Percentiles rank a stretch among this genome's conserved stretches.
These are phyloP conservation scores for Irpex sp. DNA, from an alignment of 1,284 basidiomycete genomes.

Conservation along the genomic window DNA sequence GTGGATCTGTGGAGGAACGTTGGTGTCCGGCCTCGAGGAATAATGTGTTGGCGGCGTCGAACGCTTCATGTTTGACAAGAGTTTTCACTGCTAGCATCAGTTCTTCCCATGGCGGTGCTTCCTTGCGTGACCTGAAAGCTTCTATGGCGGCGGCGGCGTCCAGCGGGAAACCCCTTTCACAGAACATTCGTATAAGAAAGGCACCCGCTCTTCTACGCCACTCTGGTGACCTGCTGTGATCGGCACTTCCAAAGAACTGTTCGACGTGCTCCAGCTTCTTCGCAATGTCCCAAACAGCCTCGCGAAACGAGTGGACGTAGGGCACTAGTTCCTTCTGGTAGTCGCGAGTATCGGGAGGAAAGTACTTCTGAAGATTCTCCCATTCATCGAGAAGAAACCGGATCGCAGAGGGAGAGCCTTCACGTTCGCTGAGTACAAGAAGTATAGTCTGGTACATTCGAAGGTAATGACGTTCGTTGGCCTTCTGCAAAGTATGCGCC, in stretches of 20 bases:
- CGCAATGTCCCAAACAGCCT: constrained; percentile 30
- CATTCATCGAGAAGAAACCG: constrained; percentile 43
- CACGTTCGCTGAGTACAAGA: constrained; percentile 33
- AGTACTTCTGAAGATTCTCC: constrained; percentile 32
- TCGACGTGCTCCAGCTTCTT: constrained; percentile 27
- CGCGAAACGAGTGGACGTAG: constrained; percentile 22
- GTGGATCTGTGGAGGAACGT: not conserved
- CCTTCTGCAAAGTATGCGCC: constrained; percentile 13
- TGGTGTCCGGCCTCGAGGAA: constrained; percentile 23
- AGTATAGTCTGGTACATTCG: constrained; percentile 39
- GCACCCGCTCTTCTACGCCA: not conserved
- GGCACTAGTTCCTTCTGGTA: not conserved
- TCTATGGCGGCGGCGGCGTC: constrained; percentile 36
- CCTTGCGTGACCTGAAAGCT: constrained; percentile 34
- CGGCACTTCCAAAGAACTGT: constrained; percentile 24
- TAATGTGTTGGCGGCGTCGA: constrained; percentile 42
- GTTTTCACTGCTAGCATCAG: constrained; percentile 39
- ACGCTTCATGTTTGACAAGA: constrained; percentile 38
- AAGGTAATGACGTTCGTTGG: not conserved
- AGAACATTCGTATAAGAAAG: not conserved
- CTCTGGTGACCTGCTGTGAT: not conserved
- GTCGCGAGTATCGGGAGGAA: constrained; percentile 18
- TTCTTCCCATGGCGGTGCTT: constrained; percentile 27
- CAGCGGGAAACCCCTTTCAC: constrained; percentile 20
- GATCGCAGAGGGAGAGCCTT: constrained; percentile 35